These are phyloP conservation scores for Dictyostelium intermedium DNA, from an alignment of 78 protist species.

Conservation along the genomic window DNA sequence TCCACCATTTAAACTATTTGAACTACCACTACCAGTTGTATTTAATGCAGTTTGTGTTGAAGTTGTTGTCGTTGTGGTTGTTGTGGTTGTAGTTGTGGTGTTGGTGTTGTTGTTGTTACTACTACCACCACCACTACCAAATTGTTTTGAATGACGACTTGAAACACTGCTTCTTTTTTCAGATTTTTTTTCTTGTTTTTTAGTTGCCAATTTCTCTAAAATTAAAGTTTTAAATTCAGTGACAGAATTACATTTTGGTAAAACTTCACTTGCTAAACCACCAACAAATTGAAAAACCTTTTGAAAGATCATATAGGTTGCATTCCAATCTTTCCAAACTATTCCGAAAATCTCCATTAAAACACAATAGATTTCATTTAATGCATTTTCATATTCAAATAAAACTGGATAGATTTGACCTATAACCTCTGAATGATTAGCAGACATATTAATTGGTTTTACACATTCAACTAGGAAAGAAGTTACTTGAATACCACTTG, in stretches of 20 bases:
- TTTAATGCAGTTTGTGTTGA: background rate
- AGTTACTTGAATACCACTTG: conserved; percentile 56
- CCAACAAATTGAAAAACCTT: conserved; percentile 17
- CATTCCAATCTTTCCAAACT: conserved; percentile 59
- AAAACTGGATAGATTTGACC: conserved; percentile 18
- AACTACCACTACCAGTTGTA: background rate
- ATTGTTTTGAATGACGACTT: conserved; percentile 35
- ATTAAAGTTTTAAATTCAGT: background rate
- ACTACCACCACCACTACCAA: background rate
- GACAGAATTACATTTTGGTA: conserved; percentile 2
- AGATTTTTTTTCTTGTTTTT: background rate
- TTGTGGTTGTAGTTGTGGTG: background rate
- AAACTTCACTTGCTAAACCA: conserved; percentile 1
- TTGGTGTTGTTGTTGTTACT: background rate
- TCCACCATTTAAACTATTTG: background rate
- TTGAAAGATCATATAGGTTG: conserved; percentile 54
- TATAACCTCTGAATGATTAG: background rate
- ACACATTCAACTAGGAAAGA: conserved; percentile 28
- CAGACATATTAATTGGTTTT: conserved; percentile 24
- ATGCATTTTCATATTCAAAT: conserved; percentile 17
- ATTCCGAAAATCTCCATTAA: conserved; percentile 37
- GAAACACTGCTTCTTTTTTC: conserved; percentile 15
- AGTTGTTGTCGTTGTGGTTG: background rate
- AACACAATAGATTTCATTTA: conserved; percentile 38
- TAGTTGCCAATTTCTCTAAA: background rate